Evolutionary conservation across 139 green algal species (phyloP).

Genomic region (Chlorella ohadii): DNA sequence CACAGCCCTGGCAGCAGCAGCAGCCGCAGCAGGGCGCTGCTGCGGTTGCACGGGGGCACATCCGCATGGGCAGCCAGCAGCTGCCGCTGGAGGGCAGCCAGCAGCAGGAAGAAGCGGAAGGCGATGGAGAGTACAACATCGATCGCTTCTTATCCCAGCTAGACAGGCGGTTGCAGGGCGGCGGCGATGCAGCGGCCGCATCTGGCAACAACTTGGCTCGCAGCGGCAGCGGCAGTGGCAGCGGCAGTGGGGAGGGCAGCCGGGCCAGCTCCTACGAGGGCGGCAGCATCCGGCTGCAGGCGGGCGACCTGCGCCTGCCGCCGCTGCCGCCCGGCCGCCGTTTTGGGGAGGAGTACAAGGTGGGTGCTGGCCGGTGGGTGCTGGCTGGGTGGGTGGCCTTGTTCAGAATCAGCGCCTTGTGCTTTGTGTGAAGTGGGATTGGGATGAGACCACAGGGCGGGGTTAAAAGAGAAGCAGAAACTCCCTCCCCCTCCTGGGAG

Average conservation of each 20-base stretch:
- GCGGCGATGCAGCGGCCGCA: background rate
- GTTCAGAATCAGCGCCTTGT: no score
- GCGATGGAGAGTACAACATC: background rate
- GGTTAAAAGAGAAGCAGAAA: no score
- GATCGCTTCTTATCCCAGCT: background rate
- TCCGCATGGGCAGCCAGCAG: slow-evolving; percentile 1
- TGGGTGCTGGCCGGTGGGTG: background rate
- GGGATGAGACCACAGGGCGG: no score
- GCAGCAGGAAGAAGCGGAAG: background rate
- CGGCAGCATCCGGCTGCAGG: background rate
- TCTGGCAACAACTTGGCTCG: background rate
- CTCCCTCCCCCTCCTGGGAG: no score
- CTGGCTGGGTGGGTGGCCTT: no score
- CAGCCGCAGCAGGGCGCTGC: background rate
- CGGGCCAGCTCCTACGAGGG: background rate
- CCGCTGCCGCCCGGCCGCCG: slow-evolving; percentile 53
- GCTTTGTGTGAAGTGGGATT: no score
- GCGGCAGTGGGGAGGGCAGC: background rate
- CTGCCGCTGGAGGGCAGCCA: background rate
- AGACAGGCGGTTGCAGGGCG: background rate
- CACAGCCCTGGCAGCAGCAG: background rate
- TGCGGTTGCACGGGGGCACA: background rate
- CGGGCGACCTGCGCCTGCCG: slow-evolving; percentile 54
- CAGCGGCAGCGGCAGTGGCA: background rate
- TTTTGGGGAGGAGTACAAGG: slow-evolving; percentile 66